These are phyloP conservation scores for Cymbopogon citratus DNA, from an alignment of 176 grass and related monocot species.

Conservation along the genomic window DNA sequence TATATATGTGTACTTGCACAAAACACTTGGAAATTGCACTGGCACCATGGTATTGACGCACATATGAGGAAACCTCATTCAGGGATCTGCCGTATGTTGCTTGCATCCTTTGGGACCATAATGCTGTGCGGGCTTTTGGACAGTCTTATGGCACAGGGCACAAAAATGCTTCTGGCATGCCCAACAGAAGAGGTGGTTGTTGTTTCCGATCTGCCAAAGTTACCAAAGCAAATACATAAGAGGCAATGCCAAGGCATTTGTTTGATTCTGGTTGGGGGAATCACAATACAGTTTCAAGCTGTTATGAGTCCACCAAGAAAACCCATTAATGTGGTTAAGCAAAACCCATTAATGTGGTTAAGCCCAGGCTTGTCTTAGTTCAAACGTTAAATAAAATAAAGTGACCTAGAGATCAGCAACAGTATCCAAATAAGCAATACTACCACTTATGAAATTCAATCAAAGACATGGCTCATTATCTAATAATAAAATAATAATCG, in stretches of 20 bases:
- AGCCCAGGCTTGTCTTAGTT: not conserved
- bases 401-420: not conserved
- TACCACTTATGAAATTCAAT: not conserved
- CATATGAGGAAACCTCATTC: conserved; percentile 4
- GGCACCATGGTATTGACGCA: not conserved
- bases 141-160: conserved; percentile 56
- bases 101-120: conserved; percentile 74
- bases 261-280: not conserved
- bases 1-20: not conserved
- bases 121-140: conserved; percentile 53
- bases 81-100: conserved; percentile 59
- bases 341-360: not conserved
- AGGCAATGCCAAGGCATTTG: not conserved
- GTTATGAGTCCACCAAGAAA: conserved; percentile 1
- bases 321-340: not conserved
- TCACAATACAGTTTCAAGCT: not conserved
- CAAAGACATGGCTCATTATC: not conserved
- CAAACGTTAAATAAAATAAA: not conserved
- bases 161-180: conserved; percentile 69
- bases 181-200: conserved; percentile 77
- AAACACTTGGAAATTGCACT: not conserved
- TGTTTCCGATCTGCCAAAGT: conserved; percentile 59
- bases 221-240: conserved; percentile 19
- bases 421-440: not conserved
- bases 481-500: not conserved